Base-by-base conservation (phyloP, 495 filamentous ascomycete species). In the Stereocaulon alpinum region DNA sequence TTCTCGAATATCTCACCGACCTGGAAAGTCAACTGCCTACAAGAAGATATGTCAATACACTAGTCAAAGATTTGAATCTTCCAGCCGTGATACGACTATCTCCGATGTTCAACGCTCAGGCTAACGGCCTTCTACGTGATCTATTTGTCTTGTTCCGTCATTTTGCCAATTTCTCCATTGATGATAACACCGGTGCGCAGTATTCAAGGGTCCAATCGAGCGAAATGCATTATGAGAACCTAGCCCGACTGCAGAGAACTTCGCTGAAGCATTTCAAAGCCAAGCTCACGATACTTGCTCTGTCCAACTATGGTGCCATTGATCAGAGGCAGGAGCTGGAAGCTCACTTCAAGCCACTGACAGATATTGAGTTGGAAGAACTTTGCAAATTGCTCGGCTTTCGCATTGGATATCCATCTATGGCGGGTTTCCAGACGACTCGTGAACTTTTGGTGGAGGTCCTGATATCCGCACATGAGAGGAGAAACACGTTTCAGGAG, bases 21-120 rank as follows among this genome's bases (percentile, higher is more conserved):
- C 74, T 99, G 22, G 81, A 91, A 70, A 95, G 92, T 66, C 93
- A 99, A 68, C 76, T 96, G 44, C 93, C 93, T 18, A 99, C 93
- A 5, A 80, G 93, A 64, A 82, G 94, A 71, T 96, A 96, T 66
- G 88, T 94, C 66, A 97, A 96, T 69, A 84, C 88, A 2, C 76
- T 99, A 24, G 69, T 96, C n/a, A 85, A 88, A 66, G 94, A 99
- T 70, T 74, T 97, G 37, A 90, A 97, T 63, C 69, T 95, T n/a
- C 71, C 95, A 27, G 77, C 93, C 9, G 80, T 87, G n/a, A 82
- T 95, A 60, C 82, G 77, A 57, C 76, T 95, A 30, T 95, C 91
- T 0, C 85, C 85, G 17, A 67, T 92, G 51, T 96, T 86, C 64
- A 84, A 83, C 52, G 79, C 82, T 51, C 81, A 85, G 44, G 82